Evolutionary conservation across 2,329 filamentous ascomycete genomes (phyloP), one percentile per base, ranked within the genome.

Genomic region (Colletotrichum euphorbiae): DNA sequence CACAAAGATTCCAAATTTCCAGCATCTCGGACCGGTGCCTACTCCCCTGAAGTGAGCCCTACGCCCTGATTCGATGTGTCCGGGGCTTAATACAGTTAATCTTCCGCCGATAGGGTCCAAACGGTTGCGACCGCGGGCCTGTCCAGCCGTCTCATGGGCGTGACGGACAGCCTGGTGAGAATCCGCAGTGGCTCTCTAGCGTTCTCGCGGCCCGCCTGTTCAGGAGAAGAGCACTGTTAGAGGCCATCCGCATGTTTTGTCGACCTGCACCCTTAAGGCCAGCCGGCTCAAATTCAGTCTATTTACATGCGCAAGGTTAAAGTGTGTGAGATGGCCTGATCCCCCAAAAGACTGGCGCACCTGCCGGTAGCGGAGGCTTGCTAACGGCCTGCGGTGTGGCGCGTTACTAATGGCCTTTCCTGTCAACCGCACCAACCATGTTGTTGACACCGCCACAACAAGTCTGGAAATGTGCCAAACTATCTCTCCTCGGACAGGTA

Each of bases 121-220:
- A n/a, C 46, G 17, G n/a, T 67, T 64, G 61, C 60, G 60, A 68
- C 61, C 40, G 33, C 40, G 28, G 52, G 19, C 38, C 50, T 33
- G 24, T 51, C 51, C 28, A 42, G 45, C 43, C 19, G 40, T 43
- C 19, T 58, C 36, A 59, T 54, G 36, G 61, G 24, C 54, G 45
- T 45, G 36, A 59, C 46, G 45, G 42, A 28, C 52, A 58, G 48
- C 65, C 61, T n/a, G 65, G 65, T 68, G 65, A 65, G 40, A 65
- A 68, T 65, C 61, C 46, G n/a, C 17, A 67, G 52, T 43, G 46
- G 40, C 54, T 42, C 17, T 64, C 52, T 19, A 21, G 40, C 19
- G 19, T 48, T 19, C n/a, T 21, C 38, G 38, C 31, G 12, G 19
- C 43, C 24, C 24, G 36, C 63, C 50, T 24, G 38, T 40, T 45